Conservation (phyloP, 805 yeast species). For the Hanseniaspora vineae region DNA sequence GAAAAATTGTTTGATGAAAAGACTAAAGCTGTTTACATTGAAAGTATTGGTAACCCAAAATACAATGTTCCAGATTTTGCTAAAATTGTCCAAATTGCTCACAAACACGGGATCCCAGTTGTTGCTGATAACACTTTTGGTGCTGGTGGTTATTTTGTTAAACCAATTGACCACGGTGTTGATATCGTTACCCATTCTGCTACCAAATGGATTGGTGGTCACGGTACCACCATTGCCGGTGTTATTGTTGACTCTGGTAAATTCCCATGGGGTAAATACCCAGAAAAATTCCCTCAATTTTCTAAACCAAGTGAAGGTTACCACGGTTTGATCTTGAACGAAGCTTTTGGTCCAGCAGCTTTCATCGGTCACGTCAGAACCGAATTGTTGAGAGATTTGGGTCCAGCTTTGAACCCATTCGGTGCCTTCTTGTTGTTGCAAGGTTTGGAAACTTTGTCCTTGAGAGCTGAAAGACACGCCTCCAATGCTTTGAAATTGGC, state of each 20-base stretch:
- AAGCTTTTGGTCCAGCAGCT: constrained; percentile 70
- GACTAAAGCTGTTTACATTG: constrained; percentile 83
- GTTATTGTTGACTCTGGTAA: constrained; percentile 82
- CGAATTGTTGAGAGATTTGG: constrained; percentile 82
- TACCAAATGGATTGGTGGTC: constrained; percentile 97
- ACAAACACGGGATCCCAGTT: constrained; percentile 75
- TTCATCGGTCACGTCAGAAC: constrained; percentile 70
- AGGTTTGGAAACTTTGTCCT: constrained; percentile 88
- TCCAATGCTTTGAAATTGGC: constrained; percentile 74
- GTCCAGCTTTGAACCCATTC: constrained; percentile 82
- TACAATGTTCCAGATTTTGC: constrained; percentile 89
- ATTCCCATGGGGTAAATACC: constrained; percentile 80
- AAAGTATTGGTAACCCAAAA: constrained; percentile 86
- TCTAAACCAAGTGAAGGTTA: constrained; percentile 86
- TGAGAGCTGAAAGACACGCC: constrained; percentile 89
- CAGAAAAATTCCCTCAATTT: constrained; percentile 83
- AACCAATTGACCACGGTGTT: constrained; percentile 81
- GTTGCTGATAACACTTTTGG: constrained; percentile 96
- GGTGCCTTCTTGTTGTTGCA: constrained; percentile 75
- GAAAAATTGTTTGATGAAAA: constrained; percentile 63
- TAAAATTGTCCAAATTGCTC: constrained; percentile 61
- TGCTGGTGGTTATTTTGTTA: constrained; percentile 83
- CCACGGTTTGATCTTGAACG: constrained; percentile 76
- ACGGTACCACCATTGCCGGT: constrained; percentile 92
- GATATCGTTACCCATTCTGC: constrained; percentile 91